These are phyloP conservation scores for Ensete ventricosum DNA, from an alignment of 176 grass and related monocot species.

Conservation along the genomic window DNA sequence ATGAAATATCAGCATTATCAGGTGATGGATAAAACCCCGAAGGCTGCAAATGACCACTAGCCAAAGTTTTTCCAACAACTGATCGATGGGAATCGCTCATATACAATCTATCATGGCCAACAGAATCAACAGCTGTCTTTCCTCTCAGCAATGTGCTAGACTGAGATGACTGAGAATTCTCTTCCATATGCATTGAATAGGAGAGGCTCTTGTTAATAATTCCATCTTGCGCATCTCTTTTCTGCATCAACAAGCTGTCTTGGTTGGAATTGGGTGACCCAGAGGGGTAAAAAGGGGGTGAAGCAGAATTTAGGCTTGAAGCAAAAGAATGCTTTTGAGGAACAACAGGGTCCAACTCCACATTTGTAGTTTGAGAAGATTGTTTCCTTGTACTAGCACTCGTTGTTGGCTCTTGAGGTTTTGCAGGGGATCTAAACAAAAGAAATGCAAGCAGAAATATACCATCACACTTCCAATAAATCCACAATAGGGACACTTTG, in stretches of 20 bases:
- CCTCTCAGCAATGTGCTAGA: constrained; percentile 41
- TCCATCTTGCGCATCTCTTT: constrained; percentile 43
- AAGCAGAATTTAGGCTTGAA: constrained; percentile 85
- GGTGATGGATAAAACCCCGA: constrained; percentile 26
- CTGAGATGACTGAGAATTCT: constrained; percentile 25
- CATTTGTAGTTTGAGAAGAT: constrained; percentile 25
- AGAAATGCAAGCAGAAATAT: neutral
- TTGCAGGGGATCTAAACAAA: constrained; percentile 7
- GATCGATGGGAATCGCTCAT: constrained; percentile 31
- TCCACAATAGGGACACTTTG: neutral
- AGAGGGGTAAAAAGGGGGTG: constrained; percentile 94
- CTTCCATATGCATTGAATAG: constrained; percentile 41
- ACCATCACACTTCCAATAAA: neutral
- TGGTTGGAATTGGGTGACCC: constrained; percentile 32
- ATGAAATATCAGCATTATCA: constrained; percentile 27
- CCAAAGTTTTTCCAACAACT: constrained; percentile 28
- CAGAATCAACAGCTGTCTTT: constrained; percentile 32
- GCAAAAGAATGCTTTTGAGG: constrained; percentile 51
- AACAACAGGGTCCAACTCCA: constrained; percentile 24
- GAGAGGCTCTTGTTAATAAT: constrained; percentile 35
- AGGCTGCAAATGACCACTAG: constrained; percentile 19
- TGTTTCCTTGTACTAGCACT: constrained; percentile 26
- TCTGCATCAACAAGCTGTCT: constrained; percentile 34
- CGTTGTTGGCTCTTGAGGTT: constrained; percentile 3
- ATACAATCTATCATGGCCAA: constrained; percentile 37